Evolutionary conservation across 768 basidiomycete genomes (phyloP), one percentile per base, ranked within the genome.

Genomic region (Glaciozyma martinii): DNA sequence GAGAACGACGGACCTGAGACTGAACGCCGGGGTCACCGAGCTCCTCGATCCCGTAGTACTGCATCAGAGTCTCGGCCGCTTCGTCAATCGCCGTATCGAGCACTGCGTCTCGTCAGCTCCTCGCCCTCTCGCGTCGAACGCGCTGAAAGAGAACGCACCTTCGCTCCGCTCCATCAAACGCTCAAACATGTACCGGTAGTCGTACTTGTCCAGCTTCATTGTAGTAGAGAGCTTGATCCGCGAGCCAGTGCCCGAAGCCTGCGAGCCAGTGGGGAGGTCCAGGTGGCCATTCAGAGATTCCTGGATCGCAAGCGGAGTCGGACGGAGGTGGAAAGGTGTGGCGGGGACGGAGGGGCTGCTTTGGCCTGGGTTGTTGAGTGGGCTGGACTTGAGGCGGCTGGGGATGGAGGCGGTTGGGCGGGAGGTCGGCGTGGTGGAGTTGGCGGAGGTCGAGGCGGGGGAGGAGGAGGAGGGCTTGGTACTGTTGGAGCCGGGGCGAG

Each of bases 161-260:
- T 87, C 87, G 66, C 89, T 86, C 54, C 92, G 80, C 73, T 89
- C 88, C 3, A 84, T 83, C 30, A 87, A 80, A 77, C 89, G 91
- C 76, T 97, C 92, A 73, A 88, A 91, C 92, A 94, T 93, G 75
- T 97, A 98, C 33, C 88, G 83, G 65, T 80, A 81, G 86, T 87
- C 89, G 70, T 70, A 75, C 33, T 55, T 56, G 32, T 72, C 73
- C 8, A 75, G 75, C 46, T 78, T 68, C 23, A 71, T 66, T 1
- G 62, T 66, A 5, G 72, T 69, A 16, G 62, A 66, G 29, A 79
- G 57, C 13, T 61, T 53, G 54, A 79, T 73, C 23, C 79, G 63
- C 30, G 70, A 60, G 37, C 66, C 71, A 40, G 37, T 42, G 13
- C 60, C 63, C 33, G 44, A 49, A 10, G 13, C 69, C 65, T 55